phyloP scores from a whole-genome alignment of 805 yeast genomes.

The Cephaloascus albidus region DNA sequence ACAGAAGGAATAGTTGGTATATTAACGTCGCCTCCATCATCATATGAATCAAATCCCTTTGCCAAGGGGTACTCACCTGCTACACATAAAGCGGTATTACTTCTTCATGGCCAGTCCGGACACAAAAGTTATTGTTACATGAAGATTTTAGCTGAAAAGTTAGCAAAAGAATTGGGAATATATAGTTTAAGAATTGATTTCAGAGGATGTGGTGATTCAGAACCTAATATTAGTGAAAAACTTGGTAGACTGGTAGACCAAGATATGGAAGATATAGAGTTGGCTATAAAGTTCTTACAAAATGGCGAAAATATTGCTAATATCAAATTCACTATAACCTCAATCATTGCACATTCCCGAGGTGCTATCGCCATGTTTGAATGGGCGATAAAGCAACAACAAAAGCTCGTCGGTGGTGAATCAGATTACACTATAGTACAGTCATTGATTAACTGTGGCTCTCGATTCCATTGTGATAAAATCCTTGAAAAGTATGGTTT shows the following conservation, averaged over 20 bases:
- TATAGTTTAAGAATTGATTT: conserved; percentile 74
- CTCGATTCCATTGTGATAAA: conserved; percentile 50
- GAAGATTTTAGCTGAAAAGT: conserved; percentile 44
- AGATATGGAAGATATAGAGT: conserved; percentile 62
- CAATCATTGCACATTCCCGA: conserved; percentile 72
- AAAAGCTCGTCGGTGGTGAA: conserved; percentile 16
- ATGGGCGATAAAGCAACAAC: conserved; percentile 49
- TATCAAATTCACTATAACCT: conserved; percentile 34
- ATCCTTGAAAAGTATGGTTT: conserved; percentile 27
- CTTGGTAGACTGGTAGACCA: conserved; percentile 50
- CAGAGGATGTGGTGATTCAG: conserved; percentile 77
- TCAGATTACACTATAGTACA: conserved; percentile 42
- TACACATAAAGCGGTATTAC: conserved; percentile 43
- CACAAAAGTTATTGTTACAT: conserved; percentile 78
- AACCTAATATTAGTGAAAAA: conserved; percentile 25
- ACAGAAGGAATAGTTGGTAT: not conserved
- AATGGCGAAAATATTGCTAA: conserved; percentile 22
- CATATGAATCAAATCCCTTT: not conserved
- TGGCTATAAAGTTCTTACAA: conserved; percentile 25
- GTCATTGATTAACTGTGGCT: conserved; percentile 60
- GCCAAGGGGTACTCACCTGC: conserved; percentile 13
- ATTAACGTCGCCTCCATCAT: not conserved
- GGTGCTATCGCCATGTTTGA: conserved; percentile 69
- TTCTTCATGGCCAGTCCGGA: conserved; percentile 82
- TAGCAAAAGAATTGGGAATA: conserved; percentile 53